phyloP scores from a whole-genome alignment of 164 flowering plant species.

The Sextonia rubra region DNA sequence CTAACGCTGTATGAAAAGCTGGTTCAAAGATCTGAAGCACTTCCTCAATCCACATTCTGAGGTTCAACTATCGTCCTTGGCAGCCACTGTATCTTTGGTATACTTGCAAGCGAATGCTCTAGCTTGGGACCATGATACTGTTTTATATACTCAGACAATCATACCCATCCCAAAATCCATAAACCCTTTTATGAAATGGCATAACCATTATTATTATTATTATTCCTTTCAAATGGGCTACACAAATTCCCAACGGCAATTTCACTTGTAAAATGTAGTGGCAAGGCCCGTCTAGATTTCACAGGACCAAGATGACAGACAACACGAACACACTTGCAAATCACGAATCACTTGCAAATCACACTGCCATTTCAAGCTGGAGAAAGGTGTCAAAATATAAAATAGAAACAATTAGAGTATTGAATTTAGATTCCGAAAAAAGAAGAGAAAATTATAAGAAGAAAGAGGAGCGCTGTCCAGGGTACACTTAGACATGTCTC shows the following conservation, averaged over 20 bases:
- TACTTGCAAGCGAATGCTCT: too few species aligned
- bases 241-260: background rate
- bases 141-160: too few species aligned
- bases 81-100: too few species aligned
- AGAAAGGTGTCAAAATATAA: slow-evolving; percentile 6
- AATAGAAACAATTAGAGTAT: slow-evolving; percentile 1
- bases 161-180: too few species aligned
- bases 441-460: background rate
- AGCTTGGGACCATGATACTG: too few species aligned
- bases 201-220: too few species aligned
- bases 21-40: too few species aligned
- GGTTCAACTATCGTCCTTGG: too few species aligned
- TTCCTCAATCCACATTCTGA: too few species aligned
- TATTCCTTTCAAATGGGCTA: background rate
- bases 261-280: background rate
- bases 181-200: too few species aligned
- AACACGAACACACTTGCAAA: background rate
- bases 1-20: too few species aligned
- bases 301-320: background rate
- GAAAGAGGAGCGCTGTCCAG: slow-evolving; percentile 6
- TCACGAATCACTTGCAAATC: background rate
- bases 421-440: slow-evolving; percentile 13
- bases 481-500: slow-evolving; percentile 10
- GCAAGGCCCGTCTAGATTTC: background rate
- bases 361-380: background rate